These are phyloP conservation scores for Thraustochytrium sp. DNA, from an alignment of 352 stramenopile species.

Conservation along the genomic window DNA sequence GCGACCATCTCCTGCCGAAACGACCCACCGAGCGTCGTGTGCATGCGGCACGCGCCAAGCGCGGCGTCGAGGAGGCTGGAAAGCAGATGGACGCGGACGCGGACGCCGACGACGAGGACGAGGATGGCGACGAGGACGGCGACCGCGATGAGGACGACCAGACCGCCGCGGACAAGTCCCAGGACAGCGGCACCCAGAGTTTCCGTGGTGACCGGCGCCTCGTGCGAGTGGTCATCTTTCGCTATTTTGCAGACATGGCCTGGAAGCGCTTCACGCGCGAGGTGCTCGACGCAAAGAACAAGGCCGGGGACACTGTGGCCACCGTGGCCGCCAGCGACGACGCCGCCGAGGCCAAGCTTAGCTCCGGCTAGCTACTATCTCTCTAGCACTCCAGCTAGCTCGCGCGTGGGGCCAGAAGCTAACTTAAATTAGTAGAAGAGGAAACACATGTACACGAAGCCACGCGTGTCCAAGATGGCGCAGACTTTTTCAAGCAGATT, in stretches of 20 bases:
- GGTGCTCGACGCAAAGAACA: neutral
- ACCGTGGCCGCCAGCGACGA: no score
- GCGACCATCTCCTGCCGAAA: slow-evolving; percentile 37
- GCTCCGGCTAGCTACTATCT: no score
- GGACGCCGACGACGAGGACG: slow-evolving; percentile 10
- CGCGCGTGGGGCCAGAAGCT: no score
- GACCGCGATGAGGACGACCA: neutral
- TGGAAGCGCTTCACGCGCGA: slow-evolving; percentile 28
- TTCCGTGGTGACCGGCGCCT: slow-evolving; percentile 70
- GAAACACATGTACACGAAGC: no score
- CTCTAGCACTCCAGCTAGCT: no score
- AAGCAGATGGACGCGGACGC: neutral
- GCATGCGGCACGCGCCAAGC: slow-evolving; percentile 1
- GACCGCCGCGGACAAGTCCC: neutral
- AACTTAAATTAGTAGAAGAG: no score
- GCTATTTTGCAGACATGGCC: slow-evolving; percentile 42
- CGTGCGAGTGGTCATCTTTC: slow-evolving; percentile 56
- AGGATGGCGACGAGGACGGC: slow-evolving; percentile 22
- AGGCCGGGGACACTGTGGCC: no score
- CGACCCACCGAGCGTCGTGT: slow-evolving; percentile 4
- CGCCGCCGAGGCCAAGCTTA: no score
- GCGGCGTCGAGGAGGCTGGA: neutral
- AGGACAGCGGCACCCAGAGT: slow-evolving; percentile 54
- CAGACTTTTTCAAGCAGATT: no score
- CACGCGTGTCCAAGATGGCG: no score